Conservation (phyloP, 2,329 filamentous ascomycete genomes). For the Fusarium neocosmosporiellum region DNA sequence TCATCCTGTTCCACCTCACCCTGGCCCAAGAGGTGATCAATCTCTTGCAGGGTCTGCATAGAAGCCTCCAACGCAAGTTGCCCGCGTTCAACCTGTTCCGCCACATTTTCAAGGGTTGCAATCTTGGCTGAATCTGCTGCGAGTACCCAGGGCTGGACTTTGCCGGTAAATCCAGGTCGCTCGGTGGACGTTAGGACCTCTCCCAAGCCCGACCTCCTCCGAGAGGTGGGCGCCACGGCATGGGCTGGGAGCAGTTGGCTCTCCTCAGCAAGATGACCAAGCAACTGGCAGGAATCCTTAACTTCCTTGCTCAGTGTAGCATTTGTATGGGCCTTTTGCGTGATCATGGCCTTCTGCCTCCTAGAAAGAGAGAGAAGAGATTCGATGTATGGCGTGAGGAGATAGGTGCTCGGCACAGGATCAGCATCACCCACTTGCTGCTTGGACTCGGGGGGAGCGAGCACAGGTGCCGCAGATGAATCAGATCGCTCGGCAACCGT, state of each 20-base stretch:
- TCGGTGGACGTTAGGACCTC: conserved; percentile 55
- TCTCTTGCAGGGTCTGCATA: conserved; percentile 60
- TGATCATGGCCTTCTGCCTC: conserved; percentile 67
- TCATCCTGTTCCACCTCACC: conserved; percentile 40
- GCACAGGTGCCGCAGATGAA: conserved; percentile 39
- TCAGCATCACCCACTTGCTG: conserved; percentile 25
- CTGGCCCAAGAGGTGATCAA: conserved; percentile 60
- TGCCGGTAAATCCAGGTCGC: conserved; percentile 53
- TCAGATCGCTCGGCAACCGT: conserved; percentile 50
- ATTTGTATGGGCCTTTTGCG: conserved; percentile 69
- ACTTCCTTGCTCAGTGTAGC: conserved; percentile 61
- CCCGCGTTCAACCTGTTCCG: conserved; percentile 69
- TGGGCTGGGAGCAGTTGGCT: conserved; percentile 69
- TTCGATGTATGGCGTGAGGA: conserved; percentile 68
- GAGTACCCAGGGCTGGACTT: conserved; percentile 68
- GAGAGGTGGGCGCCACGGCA: conserved; percentile 53
- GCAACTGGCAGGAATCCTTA: conserved; percentile 60
- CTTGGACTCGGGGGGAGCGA: conserved; percentile 19
- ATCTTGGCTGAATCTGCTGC: conserved; percentile 71
- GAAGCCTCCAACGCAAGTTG: conserved; percentile 66
- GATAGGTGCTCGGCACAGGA: conserved; percentile 48
- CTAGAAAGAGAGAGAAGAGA: conserved; percentile 63
- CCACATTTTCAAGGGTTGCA: conserved; percentile 66
- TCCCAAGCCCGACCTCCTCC: conserved; percentile 55
- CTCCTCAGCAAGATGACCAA: conserved; percentile 69